These are phyloP conservation scores for Gossypium schwendimanii DNA, from an alignment of 441 rosid species.

Conservation along the genomic window DNA sequence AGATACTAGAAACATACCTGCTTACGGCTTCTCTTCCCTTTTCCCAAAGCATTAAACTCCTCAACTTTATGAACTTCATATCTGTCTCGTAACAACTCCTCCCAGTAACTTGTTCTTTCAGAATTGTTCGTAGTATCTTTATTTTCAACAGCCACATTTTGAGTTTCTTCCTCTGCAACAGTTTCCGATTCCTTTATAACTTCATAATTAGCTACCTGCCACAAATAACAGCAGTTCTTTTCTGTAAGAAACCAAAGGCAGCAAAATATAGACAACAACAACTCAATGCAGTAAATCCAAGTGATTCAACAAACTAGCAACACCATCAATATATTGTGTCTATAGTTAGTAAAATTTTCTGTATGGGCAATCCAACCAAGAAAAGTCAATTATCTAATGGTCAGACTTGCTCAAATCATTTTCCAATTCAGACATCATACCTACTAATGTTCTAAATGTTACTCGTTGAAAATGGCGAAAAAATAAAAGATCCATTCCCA, in stretches of 20 bases:
- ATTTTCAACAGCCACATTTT: slow-evolving; percentile 49
- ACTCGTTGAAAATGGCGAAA: background rate
- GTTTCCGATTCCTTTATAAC: slow-evolving; percentile 79
- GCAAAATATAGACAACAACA: background rate
- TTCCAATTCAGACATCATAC: background rate
- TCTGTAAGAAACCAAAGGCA: slow-evolving; percentile 12
- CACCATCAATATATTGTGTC: background rate
- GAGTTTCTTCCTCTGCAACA: slow-evolving; percentile 57
- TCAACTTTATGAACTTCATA: slow-evolving; percentile 74
- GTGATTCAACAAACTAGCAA: background rate
- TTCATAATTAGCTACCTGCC: slow-evolving; percentile 94
- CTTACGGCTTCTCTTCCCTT: slow-evolving; percentile 93
- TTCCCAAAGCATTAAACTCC: slow-evolving; percentile 78
- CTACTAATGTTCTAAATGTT: background rate
- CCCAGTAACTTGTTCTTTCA: slow-evolving; percentile 84
- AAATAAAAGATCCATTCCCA: background rate
- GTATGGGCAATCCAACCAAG: background rate
- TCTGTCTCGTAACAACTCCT: slow-evolving; percentile 75
- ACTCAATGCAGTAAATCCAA: background rate
- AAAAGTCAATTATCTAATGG: background rate
- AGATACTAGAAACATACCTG: slow-evolving; percentile 45
- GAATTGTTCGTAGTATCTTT: slow-evolving; percentile 43
- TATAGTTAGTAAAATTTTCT: background rate
- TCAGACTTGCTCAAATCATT: background rate
- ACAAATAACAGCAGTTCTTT: slow-evolving; percentile 11